Conservation (phyloP, 2,329 filamentous ascomycete species). For the Onygenales sp. region DNA sequence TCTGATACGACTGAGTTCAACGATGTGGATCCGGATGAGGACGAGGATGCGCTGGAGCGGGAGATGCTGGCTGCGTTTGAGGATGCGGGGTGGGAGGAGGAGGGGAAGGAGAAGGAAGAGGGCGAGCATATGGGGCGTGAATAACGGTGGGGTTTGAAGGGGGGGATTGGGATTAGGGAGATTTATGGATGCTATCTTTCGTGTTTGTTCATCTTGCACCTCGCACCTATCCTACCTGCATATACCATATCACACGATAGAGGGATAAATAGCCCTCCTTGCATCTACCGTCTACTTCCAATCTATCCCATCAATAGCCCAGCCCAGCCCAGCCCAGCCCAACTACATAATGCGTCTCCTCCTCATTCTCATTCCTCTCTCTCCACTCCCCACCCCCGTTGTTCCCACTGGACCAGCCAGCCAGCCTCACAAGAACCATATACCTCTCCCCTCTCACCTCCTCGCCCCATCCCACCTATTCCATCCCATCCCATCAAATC, state of each 20-base stretch:
- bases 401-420: no score
- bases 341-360: neutral
- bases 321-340: no score
- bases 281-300: no score
- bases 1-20: conserved; percentile 9
- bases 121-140: neutral
- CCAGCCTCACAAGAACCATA: no score
- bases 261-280: no score
- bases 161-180: neutral
- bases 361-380: neutral
- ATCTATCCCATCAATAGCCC: no score
- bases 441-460: no score
- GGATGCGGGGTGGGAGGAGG: conserved; percentile 27
- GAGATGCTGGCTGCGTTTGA: conserved; percentile 55
- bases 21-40: conserved; percentile 16
- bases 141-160: no score
- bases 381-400: neutral
- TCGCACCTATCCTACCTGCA: no score
- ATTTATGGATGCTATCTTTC: neutral
- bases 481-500: neutral
- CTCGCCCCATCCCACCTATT: neutral
- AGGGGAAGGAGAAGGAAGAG: conserved; percentile 26
- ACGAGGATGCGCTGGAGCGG: conserved; percentile 39
- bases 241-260: no score
- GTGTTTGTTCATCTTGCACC: no score